phyloP scores from a whole-genome alignment of 176 grass and related monocot genomes.

The Puccinellia tenuiflora region DNA sequence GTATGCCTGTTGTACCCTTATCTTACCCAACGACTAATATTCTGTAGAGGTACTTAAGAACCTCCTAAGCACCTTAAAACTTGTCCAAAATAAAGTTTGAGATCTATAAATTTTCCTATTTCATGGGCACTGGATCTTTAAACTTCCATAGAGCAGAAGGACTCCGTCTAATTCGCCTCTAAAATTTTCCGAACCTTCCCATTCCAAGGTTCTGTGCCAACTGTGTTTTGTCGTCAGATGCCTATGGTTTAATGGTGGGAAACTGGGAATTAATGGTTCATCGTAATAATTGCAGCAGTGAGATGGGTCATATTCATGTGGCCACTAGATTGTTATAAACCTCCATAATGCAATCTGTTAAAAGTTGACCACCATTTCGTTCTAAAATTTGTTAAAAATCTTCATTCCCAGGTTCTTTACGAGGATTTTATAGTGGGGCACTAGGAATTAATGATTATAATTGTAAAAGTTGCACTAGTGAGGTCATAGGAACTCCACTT shows the following conservation, averaged over 20 bases:
- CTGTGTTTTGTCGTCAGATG: not conserved
- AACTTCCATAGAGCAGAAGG: not conserved
- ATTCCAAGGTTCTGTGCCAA: not conserved
- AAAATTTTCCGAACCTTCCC: not conserved
- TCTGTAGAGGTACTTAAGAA: not conserved
- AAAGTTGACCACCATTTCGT: not conserved
- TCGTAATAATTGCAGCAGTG: not conserved
- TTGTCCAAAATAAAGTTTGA: not conserved
- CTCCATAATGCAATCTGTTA: not conserved
- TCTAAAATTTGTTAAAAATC: not conserved
- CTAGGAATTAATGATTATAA: not conserved
- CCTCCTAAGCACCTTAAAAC: not conserved
- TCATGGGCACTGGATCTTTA: not conserved
- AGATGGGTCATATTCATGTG: not conserved
- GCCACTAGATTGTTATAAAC: not conserved
- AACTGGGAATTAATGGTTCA: not conserved
- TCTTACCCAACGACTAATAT: not conserved
- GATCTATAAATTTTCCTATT: not conserved
- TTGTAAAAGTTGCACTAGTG: not conserved
- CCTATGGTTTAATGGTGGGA: not conserved
- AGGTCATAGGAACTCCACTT: not conserved
- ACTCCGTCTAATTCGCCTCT: not conserved
- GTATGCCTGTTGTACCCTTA: not conserved
- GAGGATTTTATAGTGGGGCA: not conserved
- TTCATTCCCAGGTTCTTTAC: not conserved